A percentile compares a stretch with the other conserved stretches of the same genome.
phyloP scores from a whole-genome alignment of 2,329 filamentous ascomycete genomes.

The Talaromyces marneffei region DNA sequence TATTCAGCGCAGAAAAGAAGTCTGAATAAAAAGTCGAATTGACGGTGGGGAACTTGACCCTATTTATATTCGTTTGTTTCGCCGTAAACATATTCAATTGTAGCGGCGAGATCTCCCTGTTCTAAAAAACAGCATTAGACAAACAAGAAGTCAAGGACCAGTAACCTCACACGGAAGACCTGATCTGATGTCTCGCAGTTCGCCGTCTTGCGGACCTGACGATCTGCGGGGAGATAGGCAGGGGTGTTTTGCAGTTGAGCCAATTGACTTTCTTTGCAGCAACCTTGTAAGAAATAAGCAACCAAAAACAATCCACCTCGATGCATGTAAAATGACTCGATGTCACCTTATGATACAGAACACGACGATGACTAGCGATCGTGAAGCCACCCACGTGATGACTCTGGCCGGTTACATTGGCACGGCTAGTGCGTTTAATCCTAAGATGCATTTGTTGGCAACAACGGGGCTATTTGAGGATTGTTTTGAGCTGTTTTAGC shows the following conservation, averaged over 20 bases:
- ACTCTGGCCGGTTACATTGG: neutral
- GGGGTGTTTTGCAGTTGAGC: neutral
- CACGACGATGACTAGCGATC: neutral
- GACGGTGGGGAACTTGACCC: neutral
- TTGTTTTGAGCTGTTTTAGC: neutral
- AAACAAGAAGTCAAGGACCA: neutral
- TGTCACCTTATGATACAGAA: neutral
- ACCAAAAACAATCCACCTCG: neutral
- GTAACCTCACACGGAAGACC: neutral
- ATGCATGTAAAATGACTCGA: neutral
- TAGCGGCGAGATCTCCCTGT: neutral
- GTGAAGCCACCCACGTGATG: conserved; percentile 3
- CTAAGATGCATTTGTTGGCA: neutral
- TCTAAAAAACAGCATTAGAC: neutral
- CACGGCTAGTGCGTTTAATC: neutral
- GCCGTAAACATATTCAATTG: neutral
- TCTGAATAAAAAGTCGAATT: neutral
- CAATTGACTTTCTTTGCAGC: neutral
- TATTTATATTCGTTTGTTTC: neutral
- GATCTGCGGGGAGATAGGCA: conserved; percentile 1
- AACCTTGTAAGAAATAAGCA: neutral
- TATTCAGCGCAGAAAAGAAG: neutral
- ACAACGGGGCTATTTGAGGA: neutral
- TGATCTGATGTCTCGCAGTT: neutral
- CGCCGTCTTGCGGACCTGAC: neutral